Conservation (phyloP, 2,329 filamentous ascomycete species). For the Aquanectria penicillioides region DNA sequence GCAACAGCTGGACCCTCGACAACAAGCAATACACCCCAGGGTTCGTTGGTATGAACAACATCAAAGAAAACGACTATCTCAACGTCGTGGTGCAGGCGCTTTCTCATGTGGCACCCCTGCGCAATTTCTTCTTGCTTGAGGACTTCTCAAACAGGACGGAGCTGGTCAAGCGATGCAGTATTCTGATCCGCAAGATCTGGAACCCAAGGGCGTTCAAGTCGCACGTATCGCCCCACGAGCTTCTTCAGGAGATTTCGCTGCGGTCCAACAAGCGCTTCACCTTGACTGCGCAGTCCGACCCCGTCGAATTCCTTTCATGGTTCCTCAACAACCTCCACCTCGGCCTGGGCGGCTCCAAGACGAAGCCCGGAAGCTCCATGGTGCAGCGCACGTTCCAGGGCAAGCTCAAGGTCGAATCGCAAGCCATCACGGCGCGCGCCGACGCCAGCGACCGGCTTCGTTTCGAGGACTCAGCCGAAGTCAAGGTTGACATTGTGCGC, state of each 20-base stretch:
- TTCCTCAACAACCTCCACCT: constrained; percentile 96
- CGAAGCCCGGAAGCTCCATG: constrained; percentile 84
- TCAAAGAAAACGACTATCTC: constrained; percentile 99
- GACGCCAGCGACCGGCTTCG: constrained; percentile 88
- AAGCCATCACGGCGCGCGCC: constrained; percentile 90
- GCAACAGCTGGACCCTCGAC: constrained; percentile 76
- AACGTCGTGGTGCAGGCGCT: constrained; percentile 95
- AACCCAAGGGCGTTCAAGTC: constrained; percentile 96
- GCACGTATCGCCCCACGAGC: constrained; percentile 96
- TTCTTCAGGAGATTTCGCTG: constrained; percentile 92
- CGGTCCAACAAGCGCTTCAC: constrained; percentile 93
- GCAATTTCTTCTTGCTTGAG: constrained; percentile 92
- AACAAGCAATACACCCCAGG: constrained; percentile 91
- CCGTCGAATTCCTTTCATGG: constrained; percentile 96
- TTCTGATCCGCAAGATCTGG: constrained; percentile 96
- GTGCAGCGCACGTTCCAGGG: constrained; percentile 96
- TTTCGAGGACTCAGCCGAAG: constrained; percentile 89
- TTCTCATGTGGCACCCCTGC: constrained; percentile 86
- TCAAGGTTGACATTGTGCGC: constrained; percentile 79
- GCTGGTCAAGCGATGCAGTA: constrained; percentile 87
- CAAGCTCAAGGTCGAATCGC: constrained; percentile 88
- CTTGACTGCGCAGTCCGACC: constrained; percentile 89
- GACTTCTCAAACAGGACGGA: constrained; percentile 78
- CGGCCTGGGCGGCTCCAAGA: constrained; percentile 88
- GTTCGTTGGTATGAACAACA: constrained; percentile 99